Evolutionary conservation across 1,139 yeast species (phyloP).

Genomic region (Saccharomycopsis crataegensis): DNA sequence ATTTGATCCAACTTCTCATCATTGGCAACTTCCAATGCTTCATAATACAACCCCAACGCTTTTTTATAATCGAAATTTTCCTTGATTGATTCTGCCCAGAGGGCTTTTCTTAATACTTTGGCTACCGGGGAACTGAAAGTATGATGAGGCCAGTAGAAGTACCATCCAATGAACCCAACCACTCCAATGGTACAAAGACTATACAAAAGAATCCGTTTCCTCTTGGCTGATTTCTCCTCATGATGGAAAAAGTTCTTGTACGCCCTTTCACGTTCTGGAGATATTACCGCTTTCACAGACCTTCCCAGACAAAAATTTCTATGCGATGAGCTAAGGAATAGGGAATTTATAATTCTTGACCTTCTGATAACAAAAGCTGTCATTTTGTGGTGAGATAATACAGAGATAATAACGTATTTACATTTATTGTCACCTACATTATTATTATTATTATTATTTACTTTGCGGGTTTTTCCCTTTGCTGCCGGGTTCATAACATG

Average conservation of each 20-base stretch:
- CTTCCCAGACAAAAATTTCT: too few species aligned
- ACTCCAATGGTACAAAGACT: conserved; percentile 30
- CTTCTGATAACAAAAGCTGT: too few species aligned
- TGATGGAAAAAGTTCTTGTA: conserved; percentile 16
- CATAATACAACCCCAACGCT: conserved; percentile 64
- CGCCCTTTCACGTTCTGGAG: conserved; percentile 10
- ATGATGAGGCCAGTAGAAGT: conserved; percentile 55
- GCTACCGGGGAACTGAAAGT: conserved; percentile 58
- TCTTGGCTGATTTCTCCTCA: conserved; percentile 22
- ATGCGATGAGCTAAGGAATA: too few species aligned
- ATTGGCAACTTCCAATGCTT: conserved; percentile 41
- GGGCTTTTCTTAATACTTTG: conserved; percentile 56
- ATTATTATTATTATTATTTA: too few species aligned
- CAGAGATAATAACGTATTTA: too few species aligned
- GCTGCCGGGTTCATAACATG: too few species aligned
- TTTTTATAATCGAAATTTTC: conserved; percentile 49
- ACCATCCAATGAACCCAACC: conserved; percentile 45
- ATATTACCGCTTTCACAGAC: not conserved
- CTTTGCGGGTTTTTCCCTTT: too few species aligned
- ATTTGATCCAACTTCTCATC: conserved; percentile 43
- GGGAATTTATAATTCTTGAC: too few species aligned
- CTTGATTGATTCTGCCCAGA: conserved; percentile 79
- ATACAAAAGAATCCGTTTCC: conserved; percentile 14
- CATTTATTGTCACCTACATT: too few species aligned
- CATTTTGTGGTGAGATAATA: too few species aligned